Evolutionary conservation across 2,329 filamentous ascomycete genomes (phyloP).

Genomic region (Penicillium expansum): DNA sequence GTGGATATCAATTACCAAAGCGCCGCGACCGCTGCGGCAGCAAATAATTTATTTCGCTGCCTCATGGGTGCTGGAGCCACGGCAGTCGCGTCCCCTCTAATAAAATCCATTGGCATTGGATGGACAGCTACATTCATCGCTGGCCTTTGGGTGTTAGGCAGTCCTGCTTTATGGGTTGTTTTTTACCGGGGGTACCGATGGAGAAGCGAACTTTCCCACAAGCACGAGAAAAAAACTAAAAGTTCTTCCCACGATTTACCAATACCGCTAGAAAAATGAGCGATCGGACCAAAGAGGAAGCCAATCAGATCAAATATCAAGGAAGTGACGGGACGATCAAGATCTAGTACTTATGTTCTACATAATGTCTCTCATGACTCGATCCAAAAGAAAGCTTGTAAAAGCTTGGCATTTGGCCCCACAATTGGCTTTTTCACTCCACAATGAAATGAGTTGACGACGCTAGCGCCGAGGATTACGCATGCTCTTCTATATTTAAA

Average conservation of each 20-base stretch:
- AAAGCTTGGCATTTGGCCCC: slow-evolving; percentile 15
- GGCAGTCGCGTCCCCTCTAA: slow-evolving; percentile 21
- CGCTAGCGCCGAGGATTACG: slow-evolving; percentile 26
- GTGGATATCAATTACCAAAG: slow-evolving; percentile 37
- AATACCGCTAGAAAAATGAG: not conserved
- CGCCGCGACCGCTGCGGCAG: slow-evolving; percentile 23
- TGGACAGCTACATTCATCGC: slow-evolving; percentile 27
- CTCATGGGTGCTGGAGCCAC: slow-evolving; percentile 25
- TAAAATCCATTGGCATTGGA: slow-evolving; percentile 25
- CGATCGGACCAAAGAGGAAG: not conserved
- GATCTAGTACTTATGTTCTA: not conserved
- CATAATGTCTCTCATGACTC: not conserved
- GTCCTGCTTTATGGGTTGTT: slow-evolving; percentile 22
- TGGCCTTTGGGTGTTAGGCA: slow-evolving; percentile 21
- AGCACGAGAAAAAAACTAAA: not conserved
- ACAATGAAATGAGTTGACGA: slow-evolving; percentile 21
- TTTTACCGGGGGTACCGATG: slow-evolving; percentile 19
- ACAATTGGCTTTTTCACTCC: slow-evolving; percentile 4
- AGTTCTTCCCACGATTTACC: not conserved
- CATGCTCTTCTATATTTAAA: slow-evolving; percentile 20
- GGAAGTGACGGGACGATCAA: not conserved
- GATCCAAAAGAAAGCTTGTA: slow-evolving; percentile 17
- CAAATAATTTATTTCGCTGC: slow-evolving; percentile 25
- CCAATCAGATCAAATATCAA: not conserved
- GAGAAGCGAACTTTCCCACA: not conserved